A percentile compares a stretch with the other conserved stretches of the same genome.
phyloP scores from a whole-genome alignment of 2,329 filamentous ascomycete genomes.

The Pseudonectria foliicola region DNA sequence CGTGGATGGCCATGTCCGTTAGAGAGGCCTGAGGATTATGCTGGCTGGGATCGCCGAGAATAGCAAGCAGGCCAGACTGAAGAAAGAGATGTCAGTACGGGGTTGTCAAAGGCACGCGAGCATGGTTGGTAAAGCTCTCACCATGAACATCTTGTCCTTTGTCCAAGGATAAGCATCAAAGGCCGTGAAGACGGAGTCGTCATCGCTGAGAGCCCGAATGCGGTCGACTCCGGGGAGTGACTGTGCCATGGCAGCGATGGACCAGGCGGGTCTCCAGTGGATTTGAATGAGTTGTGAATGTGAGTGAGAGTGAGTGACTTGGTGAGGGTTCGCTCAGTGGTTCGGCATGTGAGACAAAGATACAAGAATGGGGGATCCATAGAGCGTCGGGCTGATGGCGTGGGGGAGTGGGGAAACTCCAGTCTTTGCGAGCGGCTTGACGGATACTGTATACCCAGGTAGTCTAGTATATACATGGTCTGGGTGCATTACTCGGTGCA shows the following conservation, averaged over 20 bases:
- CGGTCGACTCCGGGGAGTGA: slow-evolving; percentile 26
- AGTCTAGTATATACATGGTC: too few relatives aligned
- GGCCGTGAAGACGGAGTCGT: slow-evolving; percentile 46
- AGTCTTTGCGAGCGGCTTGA: too few relatives aligned
- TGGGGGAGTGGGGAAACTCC: neutral
- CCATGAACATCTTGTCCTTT: slow-evolving; percentile 61
- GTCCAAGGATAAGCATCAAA: slow-evolving; percentile 63
- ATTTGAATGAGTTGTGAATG: neutral
- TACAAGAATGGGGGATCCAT: too few relatives aligned
- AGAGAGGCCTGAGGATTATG: slow-evolving; percentile 40
- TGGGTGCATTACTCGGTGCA: too few relatives aligned
- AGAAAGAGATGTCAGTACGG: slow-evolving; percentile 1
- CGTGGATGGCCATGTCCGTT: slow-evolving; percentile 55
- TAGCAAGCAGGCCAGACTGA: slow-evolving; percentile 55
- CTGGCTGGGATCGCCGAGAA: slow-evolving; percentile 48
- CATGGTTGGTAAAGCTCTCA: slow-evolving; percentile 19
- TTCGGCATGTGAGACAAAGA: too few relatives aligned
- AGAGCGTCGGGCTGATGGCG: too few relatives aligned
- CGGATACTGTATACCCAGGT: too few relatives aligned
- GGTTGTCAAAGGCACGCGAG: neutral
- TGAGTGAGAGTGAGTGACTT: too few relatives aligned
- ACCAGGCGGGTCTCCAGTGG: neutral
- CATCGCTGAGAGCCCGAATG: slow-evolving; percentile 32
- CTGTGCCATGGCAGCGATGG: slow-evolving; percentile 8
- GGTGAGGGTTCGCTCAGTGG: too few relatives aligned